Evolutionary conservation across 768 basidiomycete genomes (phyloP), one percentile per base, ranked within the genome.

Genomic region (Rubroboletus satanas): DNA sequence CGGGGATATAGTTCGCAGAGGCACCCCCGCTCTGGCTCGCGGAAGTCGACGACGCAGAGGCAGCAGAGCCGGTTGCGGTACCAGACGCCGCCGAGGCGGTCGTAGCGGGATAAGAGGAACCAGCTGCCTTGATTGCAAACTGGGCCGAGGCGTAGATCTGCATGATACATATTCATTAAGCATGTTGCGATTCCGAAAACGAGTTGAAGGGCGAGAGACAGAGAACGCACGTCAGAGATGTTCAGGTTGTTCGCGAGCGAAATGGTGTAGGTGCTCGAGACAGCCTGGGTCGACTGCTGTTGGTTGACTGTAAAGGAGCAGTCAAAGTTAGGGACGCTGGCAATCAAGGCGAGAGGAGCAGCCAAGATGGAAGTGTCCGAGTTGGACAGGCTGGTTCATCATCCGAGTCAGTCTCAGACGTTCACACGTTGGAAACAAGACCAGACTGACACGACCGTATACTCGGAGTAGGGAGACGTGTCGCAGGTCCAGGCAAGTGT

Each of bases 71-170:
- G 7, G 71, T 60, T 17, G 66, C 33, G 6, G 68, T 58, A n/a
- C 56, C 70, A 35, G 70, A 55, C 11, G 65, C 29, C 11, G 64
- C 58, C 5, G 66, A 39, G 5, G 26, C 26, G 26, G 72, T 62
- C 18, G 79, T 54, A 4, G 68, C 45, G 10, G 84, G 83, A 62
- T 83, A 88, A 12, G 73, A 8, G 35, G 85, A 74, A 47, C 82
- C 83, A 32, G 71, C 56, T 7, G 83, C 64, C 66, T 83, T 81
- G 68, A 90, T 77, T 66, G 83, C 80, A 68, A 90, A 90, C 18
- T 5, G 71, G 66, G 52, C 76, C 45, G 28, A 84, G 81, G 83
- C 83, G 56, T 76, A 88, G 51, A 89, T 54, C 83, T 90, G 58
- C 4, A 45, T 5, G 32, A 42, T 5, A 46, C 4, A 42, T 5